Percentiles rank a stretch among this genome's conserved stretches.
Conservation (phyloP, 164 flowering plant species). For the Liquidambar formosana region DNA sequence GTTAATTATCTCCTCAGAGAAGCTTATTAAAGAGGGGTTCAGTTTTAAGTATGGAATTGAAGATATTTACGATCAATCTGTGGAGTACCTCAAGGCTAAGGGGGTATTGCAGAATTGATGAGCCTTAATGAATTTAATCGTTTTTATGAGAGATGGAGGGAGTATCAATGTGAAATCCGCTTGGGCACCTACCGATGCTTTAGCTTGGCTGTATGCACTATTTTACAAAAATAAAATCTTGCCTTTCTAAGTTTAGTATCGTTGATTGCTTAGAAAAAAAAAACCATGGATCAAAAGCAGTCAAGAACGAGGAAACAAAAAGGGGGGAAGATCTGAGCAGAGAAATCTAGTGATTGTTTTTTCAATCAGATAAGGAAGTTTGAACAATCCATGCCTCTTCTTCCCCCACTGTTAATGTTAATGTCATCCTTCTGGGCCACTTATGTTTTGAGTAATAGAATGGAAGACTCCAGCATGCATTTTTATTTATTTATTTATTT, state of each 20-base stretch:
- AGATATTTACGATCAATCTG: slow-evolving; percentile 58
- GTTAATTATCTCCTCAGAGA: slow-evolving; percentile 60
- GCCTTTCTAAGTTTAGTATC: background rate
- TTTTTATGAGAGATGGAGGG: no score
- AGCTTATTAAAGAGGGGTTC: slow-evolving; percentile 72
- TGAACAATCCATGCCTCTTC: no score
- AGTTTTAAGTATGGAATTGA: slow-evolving; percentile 67
- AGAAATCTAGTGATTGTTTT: no score
- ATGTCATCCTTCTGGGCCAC: no score
- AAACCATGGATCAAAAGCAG: background rate
- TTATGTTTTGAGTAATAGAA: no score
- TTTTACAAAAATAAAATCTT: background rate
- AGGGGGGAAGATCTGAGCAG: no score
- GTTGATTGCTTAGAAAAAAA: background rate
- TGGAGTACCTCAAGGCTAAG: slow-evolving; percentile 56
- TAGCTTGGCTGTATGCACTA: background rate
- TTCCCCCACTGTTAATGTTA: no score
- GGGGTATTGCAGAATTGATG: slow-evolving; percentile 43
- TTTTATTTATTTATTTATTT: no score
- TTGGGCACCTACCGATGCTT: background rate
- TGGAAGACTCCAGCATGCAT: no score
- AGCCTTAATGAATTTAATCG: no score
- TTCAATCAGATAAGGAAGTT: no score
- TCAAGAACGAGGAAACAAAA: background rate
- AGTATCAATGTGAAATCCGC: background rate